Percentiles rank a stretch among this genome's conserved stretches.
Evolutionary conservation across 371 early-diverging fungal genomes (phyloP).

Genomic region (Haplosporangium sp.): DNA sequence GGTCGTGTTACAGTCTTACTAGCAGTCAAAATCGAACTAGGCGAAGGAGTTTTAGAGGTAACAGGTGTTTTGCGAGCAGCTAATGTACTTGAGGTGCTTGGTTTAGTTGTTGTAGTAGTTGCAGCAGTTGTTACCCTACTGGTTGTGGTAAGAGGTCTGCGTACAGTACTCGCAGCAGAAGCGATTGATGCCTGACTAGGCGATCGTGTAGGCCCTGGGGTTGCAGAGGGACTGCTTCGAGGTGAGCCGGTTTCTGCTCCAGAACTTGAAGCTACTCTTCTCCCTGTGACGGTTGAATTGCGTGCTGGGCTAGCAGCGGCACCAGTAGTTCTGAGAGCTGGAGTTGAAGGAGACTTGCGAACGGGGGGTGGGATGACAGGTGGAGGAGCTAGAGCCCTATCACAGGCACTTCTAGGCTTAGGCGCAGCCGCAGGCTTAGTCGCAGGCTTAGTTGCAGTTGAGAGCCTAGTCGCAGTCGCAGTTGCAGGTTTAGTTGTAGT

Average conservation of each 20-base stretch:
- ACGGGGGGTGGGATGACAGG: constrained; percentile 21
- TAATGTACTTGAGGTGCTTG: constrained; percentile 6
- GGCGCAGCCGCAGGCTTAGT: not conserved
- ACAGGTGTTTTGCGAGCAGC: constrained; percentile 19
- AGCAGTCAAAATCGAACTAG: constrained; percentile 26
- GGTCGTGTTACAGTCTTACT: constrained; percentile 13
- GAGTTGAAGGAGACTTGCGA: constrained; percentile 42
- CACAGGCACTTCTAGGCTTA: not conserved
- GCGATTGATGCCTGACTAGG: constrained; percentile 32
- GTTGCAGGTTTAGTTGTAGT: not conserved
- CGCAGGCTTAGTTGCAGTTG: not conserved
- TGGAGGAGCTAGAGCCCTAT: constrained; percentile 18
- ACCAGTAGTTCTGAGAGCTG: constrained; percentile 23
- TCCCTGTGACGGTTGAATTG: constrained; percentile 12
- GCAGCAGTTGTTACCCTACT: not conserved
- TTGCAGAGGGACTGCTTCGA: constrained; percentile 14
- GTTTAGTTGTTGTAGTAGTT: not conserved
- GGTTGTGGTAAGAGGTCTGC: constrained; percentile 10
- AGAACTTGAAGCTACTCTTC: constrained; percentile 40
- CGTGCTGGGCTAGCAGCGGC: not conserved
- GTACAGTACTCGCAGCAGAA: constrained; percentile 9
- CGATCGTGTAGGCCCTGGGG: constrained; percentile 22
- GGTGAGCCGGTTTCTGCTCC: constrained; percentile 16
- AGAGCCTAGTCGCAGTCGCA: not conserved
- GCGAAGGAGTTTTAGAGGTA: constrained; percentile 24